Evolutionary conservation across 495 filamentous ascomycete species (phyloP).

Genomic region (Penicillium riverlandense): DNA sequence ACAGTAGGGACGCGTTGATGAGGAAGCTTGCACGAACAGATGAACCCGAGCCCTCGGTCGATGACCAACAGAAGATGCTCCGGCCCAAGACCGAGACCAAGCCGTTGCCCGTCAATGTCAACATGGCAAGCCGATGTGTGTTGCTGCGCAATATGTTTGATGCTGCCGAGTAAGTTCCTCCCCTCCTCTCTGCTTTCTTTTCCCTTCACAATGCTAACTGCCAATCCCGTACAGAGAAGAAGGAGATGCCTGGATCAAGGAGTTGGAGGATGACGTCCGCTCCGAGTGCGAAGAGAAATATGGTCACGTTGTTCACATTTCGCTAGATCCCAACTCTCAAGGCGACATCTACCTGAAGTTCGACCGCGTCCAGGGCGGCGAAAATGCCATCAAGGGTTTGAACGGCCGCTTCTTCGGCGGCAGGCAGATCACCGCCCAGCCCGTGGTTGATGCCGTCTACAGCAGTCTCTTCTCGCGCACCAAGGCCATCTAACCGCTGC

Average conservation of each 20-base stretch:
- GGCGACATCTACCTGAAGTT: slow-evolving; percentile 99
- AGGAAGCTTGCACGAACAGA: slow-evolving; percentile 94
- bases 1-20: slow-evolving; percentile 96
- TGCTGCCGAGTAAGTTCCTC: slow-evolving; percentile 67
- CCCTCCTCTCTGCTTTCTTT: not conserved
- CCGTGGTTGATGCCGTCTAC: slow-evolving; percentile 97
- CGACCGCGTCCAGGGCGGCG: slow-evolving; percentile 85
- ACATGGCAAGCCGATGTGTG: slow-evolving; percentile 90
- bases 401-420: slow-evolving; percentile 96
- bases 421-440: slow-evolving; percentile 81
- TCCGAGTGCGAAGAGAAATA: slow-evolving; percentile 93
- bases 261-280: slow-evolving; percentile 89
- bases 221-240: slow-evolving; percentile 64
- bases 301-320: slow-evolving; percentile 96
- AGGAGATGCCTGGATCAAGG: slow-evolving; percentile 84
- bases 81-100: slow-evolving; percentile 79
- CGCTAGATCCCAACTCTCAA: slow-evolving; percentile 84
- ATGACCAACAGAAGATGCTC: slow-evolving; percentile 61
- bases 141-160: slow-evolving; percentile 95
- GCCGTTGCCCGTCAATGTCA: slow-evolving; percentile 75
- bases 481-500: slow-evolving; percentile 50
- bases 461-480: slow-evolving; percentile 90
- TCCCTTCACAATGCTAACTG: not conserved
- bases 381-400: slow-evolving; percentile 94
- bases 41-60: slow-evolving; percentile 59